Evolutionary conservation across 805 yeast species (phyloP), one percentile per base, ranked within the genome.

Genomic region (Candida coquimbonensis): DNA sequence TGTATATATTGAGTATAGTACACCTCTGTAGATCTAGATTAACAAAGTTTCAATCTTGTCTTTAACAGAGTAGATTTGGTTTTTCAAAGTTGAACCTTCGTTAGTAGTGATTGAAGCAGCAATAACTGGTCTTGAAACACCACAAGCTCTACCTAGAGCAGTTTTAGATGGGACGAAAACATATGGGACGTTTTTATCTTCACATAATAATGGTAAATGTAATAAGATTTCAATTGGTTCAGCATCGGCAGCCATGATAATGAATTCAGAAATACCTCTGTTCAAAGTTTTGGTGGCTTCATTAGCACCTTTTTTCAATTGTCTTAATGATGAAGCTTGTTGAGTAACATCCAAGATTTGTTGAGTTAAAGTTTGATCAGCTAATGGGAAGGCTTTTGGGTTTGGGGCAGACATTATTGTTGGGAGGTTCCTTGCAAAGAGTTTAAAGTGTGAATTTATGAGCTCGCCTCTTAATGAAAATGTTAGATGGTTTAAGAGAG

Each of bases 111-210:
- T 93, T 53, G 96, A 85, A 54, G 97, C 97, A 66, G 99, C 96
- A 68, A 93, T 91, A 50, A 93, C 99, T 57, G 98, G 97, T 80
- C 99, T 87, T 47, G 98, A 88, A 53, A 93, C 99, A 75, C 99
- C 99, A 77, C 99, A 93, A 63, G 99, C 98, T 78, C 99, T 87
- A 70, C 99, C 99, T 62, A 93, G 78, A 53, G 99, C 99, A 65
- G 93, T 82, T 80, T 93, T 91, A 60, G 97, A 89, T 58, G 99
- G 97, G 56, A 93, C 98, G 59, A 93, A 93, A 54, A 93, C 98
- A 77, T 93, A 93, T 54, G 99, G 97, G 57, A 93, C 99, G 77
- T 93, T 93, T 80, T 93, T 93, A 75, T 93, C 99, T 76, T 93
- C 99, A 73, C 99, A 93, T 62, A 93, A 78, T 62, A 93, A 80